Conservation (phyloP, 1,284 basidiomycete genomes). For the Ustilago trichophora region DNA sequence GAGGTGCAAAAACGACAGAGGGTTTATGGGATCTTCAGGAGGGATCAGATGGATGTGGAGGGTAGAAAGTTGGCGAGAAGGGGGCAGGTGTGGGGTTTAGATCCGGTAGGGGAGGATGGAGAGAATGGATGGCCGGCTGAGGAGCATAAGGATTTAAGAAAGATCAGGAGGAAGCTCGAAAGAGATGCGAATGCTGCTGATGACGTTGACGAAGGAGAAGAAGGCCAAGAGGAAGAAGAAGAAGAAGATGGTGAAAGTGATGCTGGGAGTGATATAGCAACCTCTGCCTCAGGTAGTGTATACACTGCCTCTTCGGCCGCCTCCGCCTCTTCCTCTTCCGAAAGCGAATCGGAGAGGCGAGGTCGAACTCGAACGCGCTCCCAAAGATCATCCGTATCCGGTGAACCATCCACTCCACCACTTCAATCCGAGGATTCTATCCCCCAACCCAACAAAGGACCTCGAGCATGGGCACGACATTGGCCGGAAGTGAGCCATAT, state of each 20-base stretch:
- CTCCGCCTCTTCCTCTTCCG: neutral
- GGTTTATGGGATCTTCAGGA: slow-evolving; percentile 13
- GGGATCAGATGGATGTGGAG: neutral
- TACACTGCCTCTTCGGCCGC: neutral
- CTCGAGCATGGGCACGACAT: slow-evolving; percentile 8
- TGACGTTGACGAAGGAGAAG: too few species aligned
- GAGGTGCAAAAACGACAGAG: slow-evolving; percentile 23
- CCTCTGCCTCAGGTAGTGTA: slow-evolving; percentile 8
- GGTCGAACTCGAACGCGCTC: neutral
- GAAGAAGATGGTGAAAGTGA: neutral
- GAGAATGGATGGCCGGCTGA: neutral
- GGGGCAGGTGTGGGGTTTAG: slow-evolving; percentile 12
- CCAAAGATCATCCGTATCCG: neutral
- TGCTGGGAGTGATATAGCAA: neutral
- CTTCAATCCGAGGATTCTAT: too few species aligned
- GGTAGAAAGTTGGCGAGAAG: slow-evolving; percentile 6
- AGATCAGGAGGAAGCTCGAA: slow-evolving; percentile 2
- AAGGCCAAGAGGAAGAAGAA: too few species aligned
- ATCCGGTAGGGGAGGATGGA: neutral
- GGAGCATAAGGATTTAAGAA: slow-evolving; percentile 7
- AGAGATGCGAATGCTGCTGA: neutral
- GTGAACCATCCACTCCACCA: neutral
- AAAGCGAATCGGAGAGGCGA: neutral
- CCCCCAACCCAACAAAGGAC: slow-evolving; percentile 12
- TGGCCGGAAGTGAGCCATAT: slow-evolving; percentile 14